Evolutionary conservation across 2,329 filamentous ascomycete species (phyloP).

Genomic region (Pseudopithomyces chartarum): DNA sequence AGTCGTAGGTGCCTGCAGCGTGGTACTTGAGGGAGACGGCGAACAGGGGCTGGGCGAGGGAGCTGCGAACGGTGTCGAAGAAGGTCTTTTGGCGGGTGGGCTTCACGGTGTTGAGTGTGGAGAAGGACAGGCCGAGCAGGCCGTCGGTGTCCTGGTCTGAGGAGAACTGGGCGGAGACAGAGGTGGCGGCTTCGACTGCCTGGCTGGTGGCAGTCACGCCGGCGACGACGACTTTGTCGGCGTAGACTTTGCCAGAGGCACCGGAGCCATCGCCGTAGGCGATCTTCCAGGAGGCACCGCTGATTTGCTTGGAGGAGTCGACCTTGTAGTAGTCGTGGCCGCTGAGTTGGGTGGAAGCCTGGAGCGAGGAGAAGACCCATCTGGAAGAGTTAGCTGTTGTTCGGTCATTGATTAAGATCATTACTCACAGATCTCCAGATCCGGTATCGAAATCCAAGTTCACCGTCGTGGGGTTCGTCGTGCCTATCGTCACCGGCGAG

Average conservation of each 20-base stretch:
- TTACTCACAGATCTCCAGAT: conserved; percentile 67
- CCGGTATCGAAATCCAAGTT: conserved; percentile 75
- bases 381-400: conserved; percentile 42
- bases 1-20: conserved; percentile 57
- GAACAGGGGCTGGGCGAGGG: conserved; percentile 60
- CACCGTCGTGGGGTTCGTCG: conserved; percentile 56
- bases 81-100: conserved; percentile 60
- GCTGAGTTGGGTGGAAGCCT: conserved; percentile 53
- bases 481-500: conserved; percentile 65
- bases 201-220: conserved; percentile 63
- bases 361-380: conserved; percentile 70
- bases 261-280: conserved; percentile 68
- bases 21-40: conserved; percentile 62
- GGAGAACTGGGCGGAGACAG: conserved; percentile 60
- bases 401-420: conserved; percentile 6
- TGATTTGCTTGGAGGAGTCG: conserved; percentile 50
- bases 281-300: conserved; percentile 63
- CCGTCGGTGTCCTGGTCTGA: conserved; percentile 61
- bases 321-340: conserved; percentile 66
- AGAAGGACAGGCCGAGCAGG: conserved; percentile 65
- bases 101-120: conserved; percentile 62
- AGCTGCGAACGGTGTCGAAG: conserved; percentile 62
- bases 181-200: conserved; percentile 68
- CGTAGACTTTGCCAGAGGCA: conserved; percentile 68
- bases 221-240: conserved; percentile 67